phyloP scores from a whole-genome alignment of 345 rosid genomes.

The Eucalyptus regnans region DNA sequence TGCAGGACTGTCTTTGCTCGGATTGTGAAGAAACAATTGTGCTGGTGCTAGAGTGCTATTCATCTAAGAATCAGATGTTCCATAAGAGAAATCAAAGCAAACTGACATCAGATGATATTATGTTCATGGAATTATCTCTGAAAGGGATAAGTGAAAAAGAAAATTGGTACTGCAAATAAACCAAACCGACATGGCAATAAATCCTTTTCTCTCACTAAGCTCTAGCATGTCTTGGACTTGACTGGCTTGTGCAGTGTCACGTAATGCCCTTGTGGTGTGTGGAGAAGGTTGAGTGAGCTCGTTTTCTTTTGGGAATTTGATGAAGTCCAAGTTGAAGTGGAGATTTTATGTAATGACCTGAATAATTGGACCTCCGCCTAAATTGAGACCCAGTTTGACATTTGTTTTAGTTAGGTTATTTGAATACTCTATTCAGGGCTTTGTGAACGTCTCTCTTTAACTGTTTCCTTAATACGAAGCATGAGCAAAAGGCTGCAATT shows the following conservation, averaged over 20 bases:
- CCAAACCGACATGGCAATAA: neutral
- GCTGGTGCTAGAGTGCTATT: neutral
- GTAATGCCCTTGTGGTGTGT: neutral
- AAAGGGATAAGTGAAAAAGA: neutral
- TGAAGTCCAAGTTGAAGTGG: neutral
- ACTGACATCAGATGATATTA: neutral
- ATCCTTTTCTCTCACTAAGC: neutral
- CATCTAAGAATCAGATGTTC: neutral
- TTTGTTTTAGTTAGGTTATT: neutral
- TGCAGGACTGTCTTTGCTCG: neutral
- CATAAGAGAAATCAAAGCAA: neutral
- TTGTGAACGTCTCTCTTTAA: neutral
- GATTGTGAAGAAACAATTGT: neutral
- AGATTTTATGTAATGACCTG: neutral
- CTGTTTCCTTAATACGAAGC: neutral
- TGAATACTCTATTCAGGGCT: neutral
- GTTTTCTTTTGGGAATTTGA: neutral
- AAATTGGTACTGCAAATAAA: neutral
- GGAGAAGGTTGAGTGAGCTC: neutral
- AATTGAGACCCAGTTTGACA: neutral
- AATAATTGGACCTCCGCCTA: neutral
- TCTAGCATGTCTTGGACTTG: neutral
- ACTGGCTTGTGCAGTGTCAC: neutral
- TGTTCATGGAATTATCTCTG: neutral
- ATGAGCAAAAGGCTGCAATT: neutral